A percentile compares a stretch with the other conserved stretches of the same genome.
Conservation (phyloP, 2,329 filamentous ascomycete genomes). For the Pleomassaria siparia region DNA sequence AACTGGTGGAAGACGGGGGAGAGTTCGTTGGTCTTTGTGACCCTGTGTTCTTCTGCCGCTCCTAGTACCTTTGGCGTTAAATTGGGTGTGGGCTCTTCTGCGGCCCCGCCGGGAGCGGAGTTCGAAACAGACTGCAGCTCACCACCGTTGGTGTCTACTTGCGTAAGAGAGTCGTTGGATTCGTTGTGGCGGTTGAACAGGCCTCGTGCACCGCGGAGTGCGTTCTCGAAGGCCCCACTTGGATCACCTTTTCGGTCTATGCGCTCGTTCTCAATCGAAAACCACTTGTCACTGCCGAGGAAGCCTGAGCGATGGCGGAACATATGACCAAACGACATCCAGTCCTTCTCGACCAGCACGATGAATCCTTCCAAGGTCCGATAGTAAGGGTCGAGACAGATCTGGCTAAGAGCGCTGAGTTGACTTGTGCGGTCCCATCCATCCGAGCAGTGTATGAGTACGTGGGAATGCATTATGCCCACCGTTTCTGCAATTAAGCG, state of each 20-base stretch:
- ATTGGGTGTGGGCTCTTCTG: slow-evolving; percentile 22
- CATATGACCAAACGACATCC: slow-evolving; percentile 97
- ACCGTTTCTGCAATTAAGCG: slow-evolving; percentile 83
- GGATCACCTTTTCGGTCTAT: slow-evolving; percentile 57
- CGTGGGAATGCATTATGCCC: slow-evolving; percentile 89
- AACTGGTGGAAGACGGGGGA: slow-evolving; percentile 98
- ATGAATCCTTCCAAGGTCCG: slow-evolving; percentile 94
- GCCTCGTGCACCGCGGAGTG: slow-evolving; percentile 78
- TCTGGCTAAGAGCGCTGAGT: slow-evolving; percentile 84
- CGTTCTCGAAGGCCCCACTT: slow-evolving; percentile 80
- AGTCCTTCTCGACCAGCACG: slow-evolving; percentile 93
- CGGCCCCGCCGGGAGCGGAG: slow-evolving; percentile 44
- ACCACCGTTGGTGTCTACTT: slow-evolving; percentile 56
- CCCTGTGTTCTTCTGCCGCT: slow-evolving; percentile 60
- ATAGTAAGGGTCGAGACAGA: slow-evolving; percentile 95
- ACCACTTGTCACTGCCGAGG: slow-evolving; percentile 91
- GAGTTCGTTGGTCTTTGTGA: slow-evolving; percentile 84
- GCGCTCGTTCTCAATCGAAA: slow-evolving; percentile 79
- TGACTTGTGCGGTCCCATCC: slow-evolving; percentile 98
- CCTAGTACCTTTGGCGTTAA: slow-evolving; percentile 39
- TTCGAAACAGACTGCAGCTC: slow-evolving; percentile 52
- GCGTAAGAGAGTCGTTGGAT: slow-evolving; percentile 63
- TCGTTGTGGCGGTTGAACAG: slow-evolving; percentile 82
- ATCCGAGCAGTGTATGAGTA: slow-evolving; percentile 96
- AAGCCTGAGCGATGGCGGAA: slow-evolving; percentile 90